These are phyloP conservation scores for Falciphora oryzae DNA, from an alignment of 2,329 filamentous ascomycete genomes.

Conservation along the genomic window DNA sequence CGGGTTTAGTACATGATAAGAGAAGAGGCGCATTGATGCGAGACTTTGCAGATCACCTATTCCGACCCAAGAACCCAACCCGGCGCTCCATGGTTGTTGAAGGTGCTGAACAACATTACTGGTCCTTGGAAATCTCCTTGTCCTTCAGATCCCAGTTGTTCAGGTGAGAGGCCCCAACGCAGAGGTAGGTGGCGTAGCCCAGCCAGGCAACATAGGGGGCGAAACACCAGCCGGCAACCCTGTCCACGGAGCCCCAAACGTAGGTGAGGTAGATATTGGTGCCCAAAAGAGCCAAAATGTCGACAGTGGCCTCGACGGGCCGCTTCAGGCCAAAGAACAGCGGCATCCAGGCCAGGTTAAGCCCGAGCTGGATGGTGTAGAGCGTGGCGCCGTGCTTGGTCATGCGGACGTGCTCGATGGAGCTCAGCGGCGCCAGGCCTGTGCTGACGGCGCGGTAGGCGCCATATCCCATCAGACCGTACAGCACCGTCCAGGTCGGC, in stretches of 20 bases:
- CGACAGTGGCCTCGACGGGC: constrained; percentile 67
- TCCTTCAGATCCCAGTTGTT: constrained; percentile 59
- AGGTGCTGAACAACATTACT: constrained; percentile 10
- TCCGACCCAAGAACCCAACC: not conserved
- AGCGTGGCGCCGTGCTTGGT: constrained; percentile 68
- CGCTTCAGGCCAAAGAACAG: constrained; percentile 78
- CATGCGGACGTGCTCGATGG: constrained; percentile 46
- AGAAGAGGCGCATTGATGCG: not conserved
- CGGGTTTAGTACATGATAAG: not conserved
- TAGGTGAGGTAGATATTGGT: constrained; percentile 69
- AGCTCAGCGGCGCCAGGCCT: constrained; percentile 53
- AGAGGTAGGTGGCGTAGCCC: constrained; percentile 81
- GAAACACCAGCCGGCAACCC: constrained; percentile 65
- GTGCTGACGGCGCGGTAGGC: constrained; percentile 68
- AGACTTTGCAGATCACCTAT: not conserved
- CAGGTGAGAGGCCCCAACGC: constrained; percentile 59
- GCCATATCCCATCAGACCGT: constrained; percentile 80
- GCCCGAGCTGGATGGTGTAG: constrained; percentile 77
- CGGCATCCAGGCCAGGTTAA: constrained; percentile 89
- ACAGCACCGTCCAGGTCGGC: constrained; percentile 61
- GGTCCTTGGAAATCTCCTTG: constrained; percentile 21
- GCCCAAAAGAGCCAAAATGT: constrained; percentile 68
- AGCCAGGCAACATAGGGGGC: constrained; percentile 83
- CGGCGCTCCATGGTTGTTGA: too few relatives aligned
- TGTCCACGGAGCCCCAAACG: constrained; percentile 70